Conservation (phyloP, 2,329 filamentous ascomycete genomes). For the Colletotrichum tofieldiae region DNA sequence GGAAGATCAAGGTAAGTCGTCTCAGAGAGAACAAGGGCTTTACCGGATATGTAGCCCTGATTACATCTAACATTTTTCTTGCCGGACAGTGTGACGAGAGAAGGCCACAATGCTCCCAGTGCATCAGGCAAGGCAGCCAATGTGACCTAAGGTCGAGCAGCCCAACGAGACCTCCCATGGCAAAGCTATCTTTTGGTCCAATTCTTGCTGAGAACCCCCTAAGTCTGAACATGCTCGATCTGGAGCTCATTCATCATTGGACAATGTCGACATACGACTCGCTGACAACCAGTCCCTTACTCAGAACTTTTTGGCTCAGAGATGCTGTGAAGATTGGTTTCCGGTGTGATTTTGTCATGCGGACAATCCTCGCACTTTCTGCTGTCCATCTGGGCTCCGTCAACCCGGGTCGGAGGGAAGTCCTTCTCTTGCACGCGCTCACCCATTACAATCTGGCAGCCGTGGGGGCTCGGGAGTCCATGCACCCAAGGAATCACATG, state of each 20-base stretch:
- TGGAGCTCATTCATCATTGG: slow-evolving; percentile 69
- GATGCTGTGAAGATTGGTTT: slow-evolving; percentile 63
- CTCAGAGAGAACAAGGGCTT: neutral
- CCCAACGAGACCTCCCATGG: neutral
- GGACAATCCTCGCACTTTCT: slow-evolving; percentile 63
- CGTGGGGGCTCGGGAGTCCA: neutral
- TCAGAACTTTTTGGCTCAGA: slow-evolving; percentile 63
- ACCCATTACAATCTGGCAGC: slow-evolving; percentile 17
- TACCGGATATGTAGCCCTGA: neutral
- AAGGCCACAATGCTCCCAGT: slow-evolving; percentile 56
- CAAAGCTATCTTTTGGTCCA: neutral
- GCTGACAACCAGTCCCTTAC: slow-evolving; percentile 56
- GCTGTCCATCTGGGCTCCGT: slow-evolving; percentile 63
- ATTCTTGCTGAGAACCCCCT: neutral
- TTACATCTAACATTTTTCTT: neutral
- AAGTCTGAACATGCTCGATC: slow-evolving; percentile 57
- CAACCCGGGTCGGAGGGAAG: slow-evolving; percentile 31
- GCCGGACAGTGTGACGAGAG: slow-evolving; percentile 56
- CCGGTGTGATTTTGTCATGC: slow-evolving; percentile 62
- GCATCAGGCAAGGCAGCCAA: slow-evolving; percentile 55
- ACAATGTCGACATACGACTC: slow-evolving; percentile 64
- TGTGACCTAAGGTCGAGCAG: slow-evolving; percentile 51
- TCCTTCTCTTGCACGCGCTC: slow-evolving; percentile 1
- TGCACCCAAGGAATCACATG: neutral
- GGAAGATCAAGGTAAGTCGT: slow-evolving; percentile 56